Percentiles rank a stretch among this genome's conserved stretches.
Conservation (phyloP, 2,329 filamentous ascomycete species). For the Epichloe typhina region DNA sequence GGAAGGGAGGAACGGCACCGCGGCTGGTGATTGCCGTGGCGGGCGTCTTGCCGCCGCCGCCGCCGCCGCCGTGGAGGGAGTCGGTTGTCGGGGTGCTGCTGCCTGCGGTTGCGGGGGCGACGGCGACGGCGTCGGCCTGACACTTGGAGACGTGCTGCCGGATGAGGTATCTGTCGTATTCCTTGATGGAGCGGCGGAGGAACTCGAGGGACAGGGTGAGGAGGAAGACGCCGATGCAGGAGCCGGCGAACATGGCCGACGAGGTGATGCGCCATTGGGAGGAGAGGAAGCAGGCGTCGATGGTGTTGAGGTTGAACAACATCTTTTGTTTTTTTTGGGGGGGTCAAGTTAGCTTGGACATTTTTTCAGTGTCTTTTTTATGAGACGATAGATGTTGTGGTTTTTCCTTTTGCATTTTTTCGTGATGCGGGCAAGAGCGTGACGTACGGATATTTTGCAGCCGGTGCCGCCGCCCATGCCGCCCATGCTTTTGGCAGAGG, state of each 20-base stretch:
- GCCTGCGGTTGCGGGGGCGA: slow-evolving; percentile 1
- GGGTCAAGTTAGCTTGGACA: background rate
- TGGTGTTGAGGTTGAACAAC: slow-evolving; percentile 68
- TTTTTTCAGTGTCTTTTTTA: too few relatives aligned
- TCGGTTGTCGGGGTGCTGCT: slow-evolving; percentile 3
- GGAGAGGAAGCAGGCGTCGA: slow-evolving; percentile 59
- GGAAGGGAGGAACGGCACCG: slow-evolving; percentile 23
- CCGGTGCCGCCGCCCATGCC: slow-evolving; percentile 14
- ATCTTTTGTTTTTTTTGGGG: slow-evolving; percentile 34
- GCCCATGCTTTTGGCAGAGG: slow-evolving; percentile 6
- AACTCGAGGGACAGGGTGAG: slow-evolving; percentile 61
- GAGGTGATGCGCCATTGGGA: slow-evolving; percentile 57
- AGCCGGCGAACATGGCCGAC: slow-evolving; percentile 60
- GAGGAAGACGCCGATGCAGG: slow-evolving; percentile 65
- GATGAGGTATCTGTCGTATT: slow-evolving; percentile 57
- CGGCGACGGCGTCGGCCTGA: slow-evolving; percentile 1
- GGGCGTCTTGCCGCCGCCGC: slow-evolving; percentile 9
- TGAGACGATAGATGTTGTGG: too few relatives aligned
- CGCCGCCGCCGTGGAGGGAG: slow-evolving; percentile 10
- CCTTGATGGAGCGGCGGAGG: slow-evolving; percentile 55
- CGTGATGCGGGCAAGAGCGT: too few relatives aligned
- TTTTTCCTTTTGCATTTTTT: too few relatives aligned
- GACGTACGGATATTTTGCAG: slow-evolving; percentile 27
- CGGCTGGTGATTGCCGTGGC: background rate
- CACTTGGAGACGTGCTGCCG: slow-evolving; percentile 32